Evolutionary conservation across 2,329 filamentous ascomycete species (phyloP), one percentile per base, ranked within the genome.

Genomic region (Epichloe hybrida): DNA sequence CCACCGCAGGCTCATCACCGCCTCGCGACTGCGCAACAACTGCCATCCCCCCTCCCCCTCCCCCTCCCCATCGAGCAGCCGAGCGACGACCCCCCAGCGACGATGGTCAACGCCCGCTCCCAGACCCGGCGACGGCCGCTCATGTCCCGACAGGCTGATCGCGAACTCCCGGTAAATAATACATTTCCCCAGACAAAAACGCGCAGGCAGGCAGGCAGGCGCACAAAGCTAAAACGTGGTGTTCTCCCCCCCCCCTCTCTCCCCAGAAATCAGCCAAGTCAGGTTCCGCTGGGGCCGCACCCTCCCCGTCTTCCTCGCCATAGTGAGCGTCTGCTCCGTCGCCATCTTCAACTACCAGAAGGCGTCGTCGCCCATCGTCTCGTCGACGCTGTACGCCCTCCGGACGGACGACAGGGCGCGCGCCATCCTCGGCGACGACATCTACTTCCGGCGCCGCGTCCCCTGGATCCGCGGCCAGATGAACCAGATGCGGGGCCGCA

Each of bases 261-360:
- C 21, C 40, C 0, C 40, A 72, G 71, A 72, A 56, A 61, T 75
- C 52, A 61, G 68, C 50, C 63, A 69, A 52, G 64, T 67, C 51
- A 64, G 62, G 46, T 79, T 80, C 63, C 74, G 75, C 58, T 90
- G 86, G 85, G 64, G 75, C 50, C 78, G 79, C 59, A 88, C 88
- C 1, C 69, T 95, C 36, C 91, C 91, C 50, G 71, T 95, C 64
- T 97, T 97, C 76, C 65, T 84, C 49, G 68, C 78, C 55, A 72
- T 88, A 55, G 80, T 95, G 59, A 77, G 79, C 46, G 74, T 76
- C 50, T 84, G 83, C 57, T 83, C 83, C 57, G 72, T 94, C 53
- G 88, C 85, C 58, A 96, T 98, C 68, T 97, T 98, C 84, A 98
- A 98, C 77, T 97, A 98, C 79, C 91, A 98, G 68, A 96, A 96